Base-by-base conservation (phyloP, 1,139 yeast species). In the Yamadazyma taylorii region DNA sequence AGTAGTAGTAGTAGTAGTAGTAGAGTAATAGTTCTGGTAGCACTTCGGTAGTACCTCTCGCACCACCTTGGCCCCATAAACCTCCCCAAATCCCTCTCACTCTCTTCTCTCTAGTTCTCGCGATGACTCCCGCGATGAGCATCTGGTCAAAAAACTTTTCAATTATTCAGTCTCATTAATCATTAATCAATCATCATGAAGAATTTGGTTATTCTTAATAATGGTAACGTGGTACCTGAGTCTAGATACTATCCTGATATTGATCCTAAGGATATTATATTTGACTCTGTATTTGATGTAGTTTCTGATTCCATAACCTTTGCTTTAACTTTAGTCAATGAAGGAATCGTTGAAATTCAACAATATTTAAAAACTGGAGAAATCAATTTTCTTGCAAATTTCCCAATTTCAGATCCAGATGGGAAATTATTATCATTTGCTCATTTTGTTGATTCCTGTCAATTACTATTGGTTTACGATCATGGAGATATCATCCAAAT, bases 201-300 rank as follows among this genome's bases (percentile, higher is more conserved):
- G 52, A 80, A 80, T 60, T 63, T 81, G 48, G 66, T 77, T 15
- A 70, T 78, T 26, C 68, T 80, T 40, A 80, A 81, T 51, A 67
- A 73, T 46, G 85, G 85, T n/a, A 59, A 56, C 26, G 61, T 79
- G 17, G 50, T 52, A 31, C 80, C 81, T 4, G 63, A 62, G 27
- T 66, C 81, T 2, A 56, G 65, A 37, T 75, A 79, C 7, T 73
- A 66, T 39, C 94, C 92, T 1, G 92, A 82, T 48, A 64, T 80
- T 43, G 69, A 68, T n/a, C 66, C 81, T 6, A 58, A 68, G 3
- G 75, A 73, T 33, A 71, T 90, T 3, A 73, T 69, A n/a, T 85
- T 86, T 52, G 95, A 88, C 55, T 71, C 92, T 3, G 75, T 73
- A n/a, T 86, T 87, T 51, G 96, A 88, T 56, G 73, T 86, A 0